Evolutionary conservation across 148 eudicot genomes (phyloP), one percentile per base, ranked within the genome.

Genomic region (Heliosperma pusillum): DNA sequence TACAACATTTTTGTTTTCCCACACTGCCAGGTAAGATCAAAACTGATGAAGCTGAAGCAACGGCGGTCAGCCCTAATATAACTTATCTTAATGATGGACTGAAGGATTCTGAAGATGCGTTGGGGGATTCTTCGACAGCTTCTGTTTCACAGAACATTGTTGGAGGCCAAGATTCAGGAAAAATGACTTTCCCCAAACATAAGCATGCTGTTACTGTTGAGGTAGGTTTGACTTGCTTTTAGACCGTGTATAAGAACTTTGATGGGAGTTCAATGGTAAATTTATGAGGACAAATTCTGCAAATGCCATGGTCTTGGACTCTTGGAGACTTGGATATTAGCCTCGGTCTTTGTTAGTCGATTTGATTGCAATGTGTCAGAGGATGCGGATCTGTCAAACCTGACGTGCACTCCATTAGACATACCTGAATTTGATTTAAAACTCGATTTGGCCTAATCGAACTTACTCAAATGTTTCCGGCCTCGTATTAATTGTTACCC

Each of bases 121-220:
- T 17, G 7, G 57, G 64, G 50, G 70, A 17, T 68, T 36, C 44
- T 22, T 15, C 67, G 55, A 55, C 53, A 11, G 10, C 36, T 40
- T 70, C 82, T 64, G 67, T 55, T 29, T 17, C 25, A 6, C 82
- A 75, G 25, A 45, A 55, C 26, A 73, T 22, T 30, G 40, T 20
- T 71, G 79, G 52, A 45, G 33, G 29, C 30, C 53, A 65, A 56
- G 76, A 75, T 55, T 36, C 66, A 53, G 79, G 10, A 45, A 76
- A 60, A 65, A 5, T 13, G 22, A 45, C 72, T 44, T 27, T 29
- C 27, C 57, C 65, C 33, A 66, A 65, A 26, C n/a, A 76, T 21
- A 80, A 71, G 59, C 68, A 64, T 65, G 20, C 73, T 22, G 61
- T 80, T 76, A 45, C 79, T 65, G 45, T 80, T 66, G 83, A 76